phyloP scores from a whole-genome alignment of 139 green algal genomes.

The Micractinium conductrix region DNA sequence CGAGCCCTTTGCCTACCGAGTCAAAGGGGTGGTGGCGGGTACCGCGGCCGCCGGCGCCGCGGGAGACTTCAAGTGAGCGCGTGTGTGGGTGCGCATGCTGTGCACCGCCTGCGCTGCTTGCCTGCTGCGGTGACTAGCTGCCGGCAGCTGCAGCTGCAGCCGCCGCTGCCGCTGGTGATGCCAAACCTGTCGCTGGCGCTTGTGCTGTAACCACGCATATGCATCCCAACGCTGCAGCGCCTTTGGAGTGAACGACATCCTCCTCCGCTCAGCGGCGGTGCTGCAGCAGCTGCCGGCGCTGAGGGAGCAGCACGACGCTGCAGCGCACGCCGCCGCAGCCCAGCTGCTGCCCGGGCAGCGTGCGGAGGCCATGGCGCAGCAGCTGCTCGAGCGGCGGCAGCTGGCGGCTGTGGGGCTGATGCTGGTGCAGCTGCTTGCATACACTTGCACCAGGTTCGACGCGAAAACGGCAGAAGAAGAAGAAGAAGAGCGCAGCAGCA shows the following conservation, averaged over 20 bases:
- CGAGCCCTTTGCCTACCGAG: background rate
- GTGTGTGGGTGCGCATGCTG: background rate
- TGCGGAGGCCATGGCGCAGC: background rate
- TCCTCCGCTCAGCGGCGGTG: background rate
- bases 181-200: background rate
- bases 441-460: background rate
- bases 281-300: constrained; percentile 1
- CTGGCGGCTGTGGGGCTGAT: background rate
- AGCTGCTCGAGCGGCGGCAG: background rate
- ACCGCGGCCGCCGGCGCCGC: background rate
- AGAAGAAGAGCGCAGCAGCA: background rate
- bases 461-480: background rate
- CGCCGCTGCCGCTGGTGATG: no score
- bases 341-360: background rate
- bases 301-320: background rate
- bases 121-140: no score
- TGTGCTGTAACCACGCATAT: no score
- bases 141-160: no score
- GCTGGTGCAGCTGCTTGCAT: background rate
- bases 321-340: background rate
- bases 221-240: constrained; percentile 13
- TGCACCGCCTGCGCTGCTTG: no score
- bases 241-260: background rate
- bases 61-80: background rate
- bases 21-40: background rate